Conservation (phyloP, 306 rosid species). For the Albizia julibrissin region DNA sequence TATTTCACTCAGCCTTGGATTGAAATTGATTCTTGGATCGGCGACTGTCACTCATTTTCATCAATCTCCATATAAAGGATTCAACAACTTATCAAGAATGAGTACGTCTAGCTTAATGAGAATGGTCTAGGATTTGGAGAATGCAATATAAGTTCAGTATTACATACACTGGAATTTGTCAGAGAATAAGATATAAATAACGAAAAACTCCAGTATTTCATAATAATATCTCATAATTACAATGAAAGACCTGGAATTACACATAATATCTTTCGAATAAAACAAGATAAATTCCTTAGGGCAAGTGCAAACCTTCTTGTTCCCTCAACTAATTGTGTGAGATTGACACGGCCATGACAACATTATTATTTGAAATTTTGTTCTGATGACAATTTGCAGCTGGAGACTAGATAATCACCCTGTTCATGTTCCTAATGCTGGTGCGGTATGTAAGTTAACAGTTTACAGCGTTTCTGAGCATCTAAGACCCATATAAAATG, state of each 20-base stretch:
- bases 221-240: background rate
- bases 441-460: background rate
- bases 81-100: background rate
- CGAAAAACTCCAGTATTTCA: background rate
- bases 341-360: background rate
- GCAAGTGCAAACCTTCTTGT: background rate
- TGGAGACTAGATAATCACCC: background rate
- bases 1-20: too few relatives aligned
- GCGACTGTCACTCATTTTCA: constrained; percentile 5
- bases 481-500: background rate
- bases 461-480: background rate
- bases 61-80: background rate
- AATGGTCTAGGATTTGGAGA: background rate
- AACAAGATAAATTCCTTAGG: background rate
- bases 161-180: too few relatives aligned
- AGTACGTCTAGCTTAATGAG: background rate
- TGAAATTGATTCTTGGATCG: too few relatives aligned
- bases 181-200: background rate
- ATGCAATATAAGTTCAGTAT: background rate
- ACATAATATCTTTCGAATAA: background rate
- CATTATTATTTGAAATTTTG: background rate
- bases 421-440: background rate
- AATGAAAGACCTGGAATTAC: background rate
- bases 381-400: background rate
- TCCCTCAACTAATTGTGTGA: background rate